Evolutionary conservation across 2,329 filamentous ascomycete species (phyloP).

Genomic region (Periconia sp.): DNA sequence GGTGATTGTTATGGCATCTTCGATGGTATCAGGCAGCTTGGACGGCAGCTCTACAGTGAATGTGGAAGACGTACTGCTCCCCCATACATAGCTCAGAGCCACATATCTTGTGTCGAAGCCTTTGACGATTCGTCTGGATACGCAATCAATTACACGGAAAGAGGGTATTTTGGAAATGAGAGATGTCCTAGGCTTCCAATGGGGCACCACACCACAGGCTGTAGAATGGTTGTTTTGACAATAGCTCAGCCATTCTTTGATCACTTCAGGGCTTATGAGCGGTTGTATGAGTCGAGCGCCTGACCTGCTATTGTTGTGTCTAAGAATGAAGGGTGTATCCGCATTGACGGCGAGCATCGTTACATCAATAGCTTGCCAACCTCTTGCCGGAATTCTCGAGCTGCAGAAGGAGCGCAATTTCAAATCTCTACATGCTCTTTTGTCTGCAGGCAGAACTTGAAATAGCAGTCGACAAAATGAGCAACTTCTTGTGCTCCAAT

Average conservation of each 20-base stretch:
- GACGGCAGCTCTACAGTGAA: background rate
- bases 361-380: conserved; percentile 1
- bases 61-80: background rate
- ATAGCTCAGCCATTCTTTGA: background rate
- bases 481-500: background rate
- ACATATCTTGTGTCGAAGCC: background rate
- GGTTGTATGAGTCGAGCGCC: too few species aligned
- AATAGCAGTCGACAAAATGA: background rate
- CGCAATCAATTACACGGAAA: conserved; percentile 5
- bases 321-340: too few species aligned
- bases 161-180: too few species aligned
- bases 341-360: background rate
- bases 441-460: background rate
- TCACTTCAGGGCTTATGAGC: too few species aligned
- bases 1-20: background rate
- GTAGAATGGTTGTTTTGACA: background rate
- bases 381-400: background rate
- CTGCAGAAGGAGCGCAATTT: background rate
- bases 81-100: conserved; percentile 9
- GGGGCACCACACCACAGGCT: background rate
- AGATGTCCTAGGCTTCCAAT: too few species aligned
- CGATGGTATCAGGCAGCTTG: background rate
- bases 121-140: background rate
- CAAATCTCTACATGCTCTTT: background rate
- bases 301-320: background rate